Base-by-base conservation (phyloP, 2,329 filamentous ascomycete genomes). In the Fragosphaeria purpurea region DNA sequence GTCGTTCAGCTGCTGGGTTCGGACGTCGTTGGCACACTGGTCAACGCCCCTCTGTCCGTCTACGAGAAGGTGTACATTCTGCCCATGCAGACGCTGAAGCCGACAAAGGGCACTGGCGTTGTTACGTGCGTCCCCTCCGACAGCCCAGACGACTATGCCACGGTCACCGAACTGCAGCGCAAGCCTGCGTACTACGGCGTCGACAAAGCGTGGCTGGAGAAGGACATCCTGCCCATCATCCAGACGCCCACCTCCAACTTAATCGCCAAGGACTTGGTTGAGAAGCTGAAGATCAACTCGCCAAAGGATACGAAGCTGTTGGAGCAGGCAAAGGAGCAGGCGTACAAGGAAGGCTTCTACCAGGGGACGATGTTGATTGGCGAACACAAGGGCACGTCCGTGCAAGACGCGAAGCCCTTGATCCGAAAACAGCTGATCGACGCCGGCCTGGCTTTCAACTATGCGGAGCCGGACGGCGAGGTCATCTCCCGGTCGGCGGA, bases 311-410 rank as follows among this genome's bases (percentile, higher is more conserved):
- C 83, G 38, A 93, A 87, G 65, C 85, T 90, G 68, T 81, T 98
- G 38, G 86, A 86, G 44, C 86, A 96, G 67, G 93, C 93, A 44
- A 98, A 98, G 71, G 91, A 97, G 59, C 73, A 94, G 57, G 90
- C 93, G 0, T 98, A 98, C 76, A 95, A 93, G 69, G 90, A 96
- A 64, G 93, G 90, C 12, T 97, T 88, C 74, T 98, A 98, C 73
- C 89, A 95, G 70, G 93, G 93, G 58, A 85, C 78, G 52, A 87
- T 98, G 82, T 74, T 89, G 56, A 78, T 88, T 54, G 93, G 93
- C 51, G 86, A 95, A 34, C 95, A 86, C 70, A 86, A 84, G 66
- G 93, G 91, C 47, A 80, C 91, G 68, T 79, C 86, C 58, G 93
- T 98, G 7, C 85, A 93, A 64, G 78, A 55, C n/a, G 58, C 86